A percentile compares a stretch with the other conserved stretches of the same genome.
These are phyloP conservation scores for Karstenula rhodostoma DNA, from an alignment of 2,329 filamentous ascomycete genomes.

Conservation along the genomic window DNA sequence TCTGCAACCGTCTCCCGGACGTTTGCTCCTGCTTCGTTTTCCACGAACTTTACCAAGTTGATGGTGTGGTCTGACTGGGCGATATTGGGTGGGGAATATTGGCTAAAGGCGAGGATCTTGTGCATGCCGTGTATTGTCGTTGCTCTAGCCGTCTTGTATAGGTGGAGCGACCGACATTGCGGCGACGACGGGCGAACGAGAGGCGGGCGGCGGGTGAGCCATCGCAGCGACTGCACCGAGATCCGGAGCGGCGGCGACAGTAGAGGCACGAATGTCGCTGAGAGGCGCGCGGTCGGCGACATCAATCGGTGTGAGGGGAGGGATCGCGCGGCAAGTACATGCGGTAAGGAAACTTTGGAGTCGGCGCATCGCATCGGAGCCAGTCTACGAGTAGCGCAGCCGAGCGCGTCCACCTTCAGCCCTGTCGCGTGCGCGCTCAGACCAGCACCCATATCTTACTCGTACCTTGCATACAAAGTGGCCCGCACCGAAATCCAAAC, in stretches of 20 bases:
- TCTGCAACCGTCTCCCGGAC: slow-evolving; percentile 3
- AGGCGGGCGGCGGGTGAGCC: slow-evolving; percentile 19
- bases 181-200: slow-evolving; percentile 8
- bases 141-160: slow-evolving; percentile 39
- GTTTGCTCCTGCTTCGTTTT: not conserved
- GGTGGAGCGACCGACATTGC: slow-evolving; percentile 33
- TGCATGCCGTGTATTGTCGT: slow-evolving; percentile 36
- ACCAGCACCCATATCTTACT: not conserved
- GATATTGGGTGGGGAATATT: slow-evolving; percentile 21
- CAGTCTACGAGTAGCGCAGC: not conserved
- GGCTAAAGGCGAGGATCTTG: slow-evolving; percentile 31
- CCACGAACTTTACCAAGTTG: slow-evolving; percentile 20
- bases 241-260: slow-evolving; percentile 29
- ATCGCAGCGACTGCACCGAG: slow-evolving; percentile 21
- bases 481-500: no score
- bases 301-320: slow-evolving; percentile 16
- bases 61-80: slow-evolving; percentile 27
- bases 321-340: not conserved
- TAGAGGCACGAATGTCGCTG: slow-evolving; percentile 30
- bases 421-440: not conserved
- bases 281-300: slow-evolving; percentile 21
- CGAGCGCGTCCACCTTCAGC: not conserved
- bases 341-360: not conserved
- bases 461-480: not conserved
- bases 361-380: not conserved